Evolutionary conservation across 2,329 filamentous ascomycete species (phyloP), one percentile per base, ranked within the genome.

Genomic region (Aureobasidium sp.): DNA sequence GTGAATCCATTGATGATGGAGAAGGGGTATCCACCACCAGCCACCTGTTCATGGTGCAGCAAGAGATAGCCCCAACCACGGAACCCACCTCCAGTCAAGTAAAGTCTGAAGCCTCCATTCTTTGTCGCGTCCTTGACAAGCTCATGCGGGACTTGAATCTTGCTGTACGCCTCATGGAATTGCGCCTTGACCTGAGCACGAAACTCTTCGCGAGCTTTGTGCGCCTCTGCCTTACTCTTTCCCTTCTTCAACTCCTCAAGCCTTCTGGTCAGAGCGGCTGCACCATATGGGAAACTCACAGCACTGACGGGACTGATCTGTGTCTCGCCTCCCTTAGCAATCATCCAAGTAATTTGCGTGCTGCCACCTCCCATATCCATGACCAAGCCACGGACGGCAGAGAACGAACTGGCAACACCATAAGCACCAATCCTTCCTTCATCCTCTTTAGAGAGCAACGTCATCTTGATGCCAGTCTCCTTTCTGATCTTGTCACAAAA

Each of bases 21-120:
- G 33, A 96, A 88, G 0, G 92, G 91, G 71, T 96, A 96, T 0
- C 90, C 90, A 60, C 81, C 78, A 53, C 89, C 81, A 6, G 78
- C 74, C 67, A 91, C 87, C 61, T 82, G 78, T 49, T 90, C 82
- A 8, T 79, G 75, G 68, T 93, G 89, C 87, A 96, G 91, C 60
- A 96, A 80, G 69, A 96, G 85, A 73, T 90, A 95, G 6, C 91
- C 92, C 79, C 94, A 96, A 17, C 92, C 92, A 42, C 92, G 81
- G 71, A 96, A 96, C 0, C 92, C 92, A 27, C 92, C 92, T 49
- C 92, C 92, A 65, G 89, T 96, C 63, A 97, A 84, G 72, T 92
- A 96, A 9, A 96, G 78, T 37, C 88, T 84, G 62, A 91, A 79
- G 6, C 82, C 82, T 1, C 77, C 78, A 1, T 77, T 68, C 8